Conservation (phyloP, 2,329 filamentous ascomycete genomes). For the Colletotrichum karsti region DNA sequence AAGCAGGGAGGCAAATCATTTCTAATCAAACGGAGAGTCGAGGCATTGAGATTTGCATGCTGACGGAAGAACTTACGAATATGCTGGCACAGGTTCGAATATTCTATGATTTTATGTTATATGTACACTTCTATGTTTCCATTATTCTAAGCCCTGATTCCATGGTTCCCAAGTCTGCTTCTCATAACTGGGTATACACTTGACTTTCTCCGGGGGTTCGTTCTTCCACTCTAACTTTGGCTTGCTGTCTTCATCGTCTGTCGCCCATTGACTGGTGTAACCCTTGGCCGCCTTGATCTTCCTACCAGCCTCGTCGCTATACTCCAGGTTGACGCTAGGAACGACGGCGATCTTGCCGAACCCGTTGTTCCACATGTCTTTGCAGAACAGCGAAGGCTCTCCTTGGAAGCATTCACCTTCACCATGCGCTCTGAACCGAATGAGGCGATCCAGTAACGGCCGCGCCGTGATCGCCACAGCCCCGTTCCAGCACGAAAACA, state of each 20-base stretch:
- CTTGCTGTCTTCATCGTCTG: conserved; percentile 36
- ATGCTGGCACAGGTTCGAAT: no score
- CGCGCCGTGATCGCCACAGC: conserved; percentile 56
- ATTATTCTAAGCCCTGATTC: conserved; percentile 39
- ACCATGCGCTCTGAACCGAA: conserved; percentile 52
- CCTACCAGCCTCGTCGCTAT: conserved; percentile 53
- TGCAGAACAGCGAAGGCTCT: conserved; percentile 64
- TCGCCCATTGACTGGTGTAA: conserved; percentile 49
- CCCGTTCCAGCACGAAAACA: conserved; percentile 70
- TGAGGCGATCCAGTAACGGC: conserved; percentile 51
- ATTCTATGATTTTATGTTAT: no score
- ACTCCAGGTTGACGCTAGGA: conserved; percentile 64
- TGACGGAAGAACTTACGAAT: no score
- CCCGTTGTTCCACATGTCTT: conserved; percentile 62
- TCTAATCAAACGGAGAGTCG: no score
- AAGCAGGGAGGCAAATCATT: background rate
- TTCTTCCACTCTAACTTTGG: conserved; percentile 51
- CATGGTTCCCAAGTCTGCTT: conserved; percentile 52
- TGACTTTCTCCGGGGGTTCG: conserved; percentile 54
- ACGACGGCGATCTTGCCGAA: conserved; percentile 63
- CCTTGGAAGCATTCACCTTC: conserved; percentile 60
- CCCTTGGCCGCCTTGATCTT: conserved; percentile 60
- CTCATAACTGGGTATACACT: conserved; percentile 54
- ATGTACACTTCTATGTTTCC: no score
- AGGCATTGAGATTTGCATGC: no score